Evolutionary conservation across 139 green algal species (phyloP).

Genomic region (Prasinococcaceae sp.): DNA sequence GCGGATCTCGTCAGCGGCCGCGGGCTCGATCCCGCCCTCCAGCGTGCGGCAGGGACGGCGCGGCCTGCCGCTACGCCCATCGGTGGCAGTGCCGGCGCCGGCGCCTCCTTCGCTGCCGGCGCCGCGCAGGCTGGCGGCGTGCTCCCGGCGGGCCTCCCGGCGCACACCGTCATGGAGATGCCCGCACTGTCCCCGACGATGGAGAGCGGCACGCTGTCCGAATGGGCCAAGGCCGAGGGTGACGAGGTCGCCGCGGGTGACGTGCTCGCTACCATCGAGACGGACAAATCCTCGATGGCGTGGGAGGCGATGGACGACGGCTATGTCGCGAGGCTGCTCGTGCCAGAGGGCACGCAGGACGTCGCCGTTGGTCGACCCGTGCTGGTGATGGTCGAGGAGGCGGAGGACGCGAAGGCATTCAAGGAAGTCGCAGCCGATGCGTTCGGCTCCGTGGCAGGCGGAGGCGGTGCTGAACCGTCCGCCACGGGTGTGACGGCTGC

Average conservation of each 20-base stretch:
- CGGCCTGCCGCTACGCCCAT: constrained; percentile 23
- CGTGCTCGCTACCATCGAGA: constrained; percentile 71
- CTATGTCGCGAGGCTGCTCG: constrained; percentile 65
- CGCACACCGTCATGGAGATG: constrained; percentile 5
- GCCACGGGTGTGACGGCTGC: too few species aligned
- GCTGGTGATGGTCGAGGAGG: constrained; percentile 1
- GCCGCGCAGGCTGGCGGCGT: too few species aligned
- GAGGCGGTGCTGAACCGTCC: too few species aligned
- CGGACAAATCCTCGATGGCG: constrained; percentile 82
- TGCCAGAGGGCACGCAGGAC: constrained; percentile 28
- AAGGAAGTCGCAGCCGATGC: not conserved
- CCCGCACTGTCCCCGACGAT: constrained; percentile 15
- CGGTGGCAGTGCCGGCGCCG: too few species aligned
- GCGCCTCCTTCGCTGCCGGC: too few species aligned
- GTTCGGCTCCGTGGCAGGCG: not conserved
- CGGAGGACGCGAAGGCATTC: constrained; percentile 5
- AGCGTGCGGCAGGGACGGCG: not conserved
- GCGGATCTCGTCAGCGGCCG: too few species aligned
- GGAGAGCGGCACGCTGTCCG: constrained; percentile 19
- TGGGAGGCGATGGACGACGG: constrained; percentile 85
- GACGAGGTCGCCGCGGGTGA: constrained; percentile 48
- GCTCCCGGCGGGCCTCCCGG: not conserved
- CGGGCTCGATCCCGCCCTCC: too few species aligned
- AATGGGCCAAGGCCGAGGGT: constrained; percentile 33
- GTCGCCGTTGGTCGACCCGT: constrained; percentile 31